phyloP scores from a whole-genome alignment of 139 green algal species.

The Chlamydomonas applanata region DNA sequence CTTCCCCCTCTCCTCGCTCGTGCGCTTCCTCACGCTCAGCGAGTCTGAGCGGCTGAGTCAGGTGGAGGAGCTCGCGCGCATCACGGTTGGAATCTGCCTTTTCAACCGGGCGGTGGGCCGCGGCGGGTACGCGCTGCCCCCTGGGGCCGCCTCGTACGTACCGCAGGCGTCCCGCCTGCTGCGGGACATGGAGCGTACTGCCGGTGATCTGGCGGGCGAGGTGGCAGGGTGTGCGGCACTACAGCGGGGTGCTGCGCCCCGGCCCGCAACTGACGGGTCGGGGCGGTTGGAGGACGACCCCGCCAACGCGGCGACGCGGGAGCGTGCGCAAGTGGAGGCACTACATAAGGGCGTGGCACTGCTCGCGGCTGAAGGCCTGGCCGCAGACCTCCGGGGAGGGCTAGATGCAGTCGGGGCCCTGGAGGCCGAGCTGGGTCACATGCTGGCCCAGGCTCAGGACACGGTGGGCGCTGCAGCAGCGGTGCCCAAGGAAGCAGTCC shows the following conservation, averaged over 20 bases:
- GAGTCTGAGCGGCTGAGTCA: slow-evolving; percentile 35
- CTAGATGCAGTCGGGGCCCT: slow-evolving; percentile 21
- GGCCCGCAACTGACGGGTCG: slow-evolving; percentile 3
- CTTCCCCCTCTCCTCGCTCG: slow-evolving; percentile 52
- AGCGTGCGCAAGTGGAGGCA: slow-evolving; percentile 18
- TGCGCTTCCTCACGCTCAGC: slow-evolving; percentile 51
- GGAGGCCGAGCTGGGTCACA: slow-evolving; percentile 35
- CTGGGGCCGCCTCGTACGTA: slow-evolving; percentile 23
- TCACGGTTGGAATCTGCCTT: slow-evolving; percentile 62
- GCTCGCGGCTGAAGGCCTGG: slow-evolving; percentile 15
- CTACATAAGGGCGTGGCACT: slow-evolving; percentile 21
- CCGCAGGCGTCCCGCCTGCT: slow-evolving; percentile 36
- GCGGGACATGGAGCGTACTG: slow-evolving; percentile 26
- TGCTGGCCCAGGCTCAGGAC: slow-evolving; percentile 29
- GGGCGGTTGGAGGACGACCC: slow-evolving; percentile 12
- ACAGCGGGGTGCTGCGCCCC: neutral
- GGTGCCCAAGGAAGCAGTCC: slow-evolving; percentile 47
- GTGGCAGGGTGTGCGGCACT: slow-evolving; percentile 2
- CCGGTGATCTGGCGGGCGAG: neutral
- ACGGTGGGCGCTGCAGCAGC: slow-evolving; percentile 25
- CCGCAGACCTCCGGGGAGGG: slow-evolving; percentile 2
- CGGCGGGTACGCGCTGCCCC: slow-evolving; percentile 36
- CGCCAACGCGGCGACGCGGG: slow-evolving; percentile 2
- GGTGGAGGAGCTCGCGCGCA: slow-evolving; percentile 55
- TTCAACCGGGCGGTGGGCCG: slow-evolving; percentile 49